Percentiles rank a stretch among this genome's conserved stretches.
Conservation (phyloP, 768 basidiomycete species). For the Clavulina sp. region DNA sequence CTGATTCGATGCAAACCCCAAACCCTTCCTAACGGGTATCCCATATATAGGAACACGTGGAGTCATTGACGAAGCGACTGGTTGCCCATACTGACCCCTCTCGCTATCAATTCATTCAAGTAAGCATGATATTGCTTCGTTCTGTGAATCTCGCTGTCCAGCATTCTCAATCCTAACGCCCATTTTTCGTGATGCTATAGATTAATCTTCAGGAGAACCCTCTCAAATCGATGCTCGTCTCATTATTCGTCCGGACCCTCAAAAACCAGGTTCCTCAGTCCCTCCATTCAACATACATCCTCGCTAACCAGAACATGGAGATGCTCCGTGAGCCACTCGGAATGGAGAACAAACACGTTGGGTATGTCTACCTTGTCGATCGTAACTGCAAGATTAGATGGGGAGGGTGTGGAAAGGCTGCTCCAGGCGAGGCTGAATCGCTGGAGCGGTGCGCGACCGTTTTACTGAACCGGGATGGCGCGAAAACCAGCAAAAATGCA, state of each 20-base stretch:
- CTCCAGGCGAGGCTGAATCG: conserved; percentile 46
- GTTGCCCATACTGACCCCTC: conserved; percentile 35
- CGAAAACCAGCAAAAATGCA: too few species aligned
- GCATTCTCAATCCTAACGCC: not conserved
- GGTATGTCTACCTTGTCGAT: conserved; percentile 85
- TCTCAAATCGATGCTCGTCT: conserved; percentile 79
- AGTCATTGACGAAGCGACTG: conserved; percentile 45
- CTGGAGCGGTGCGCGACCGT: conserved; percentile 54
- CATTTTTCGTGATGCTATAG: conserved; percentile 15
- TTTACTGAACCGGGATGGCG: conserved; percentile 33
- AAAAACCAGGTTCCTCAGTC: conserved; percentile 44
- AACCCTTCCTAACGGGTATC: not conserved
- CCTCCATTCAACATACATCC: conserved; percentile 53
- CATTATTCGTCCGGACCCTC: conserved; percentile 62
- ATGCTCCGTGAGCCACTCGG: conserved; percentile 71
- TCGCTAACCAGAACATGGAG: conserved; percentile 73
- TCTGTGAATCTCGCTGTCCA: not conserved
- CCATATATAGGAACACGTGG: conserved; percentile 47
- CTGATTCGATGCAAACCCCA: not conserved
- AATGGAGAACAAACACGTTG: conserved; percentile 77
- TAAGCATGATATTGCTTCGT: not conserved
- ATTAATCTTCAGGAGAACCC: conserved; percentile 91
- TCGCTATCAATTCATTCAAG: conserved; percentile 50
- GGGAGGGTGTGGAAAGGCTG: conserved; percentile 82
- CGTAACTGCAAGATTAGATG: conserved; percentile 71